These are phyloP conservation scores for Cryomyces antarcticus DNA, from an alignment of 495 filamentous ascomycete genomes.

Conservation along the genomic window DNA sequence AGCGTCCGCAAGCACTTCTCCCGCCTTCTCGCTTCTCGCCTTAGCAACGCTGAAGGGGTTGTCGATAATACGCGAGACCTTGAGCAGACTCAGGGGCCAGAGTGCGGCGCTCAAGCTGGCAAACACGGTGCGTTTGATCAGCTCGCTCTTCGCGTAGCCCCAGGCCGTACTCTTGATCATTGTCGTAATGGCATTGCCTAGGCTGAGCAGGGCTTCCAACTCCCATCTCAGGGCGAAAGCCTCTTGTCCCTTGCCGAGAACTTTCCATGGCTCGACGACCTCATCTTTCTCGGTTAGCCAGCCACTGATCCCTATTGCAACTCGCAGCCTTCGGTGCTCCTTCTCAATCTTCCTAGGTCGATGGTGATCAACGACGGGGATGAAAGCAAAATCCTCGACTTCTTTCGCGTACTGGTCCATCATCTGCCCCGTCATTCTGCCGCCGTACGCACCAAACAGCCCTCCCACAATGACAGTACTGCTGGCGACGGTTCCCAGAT, in stretches of 20 bases:
- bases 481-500: slow-evolving; percentile 59
- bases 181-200: slow-evolving; percentile 53
- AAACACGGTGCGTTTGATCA: slow-evolving; percentile 60
- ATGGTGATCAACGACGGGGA: slow-evolving; percentile 39
- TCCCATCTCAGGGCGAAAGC: slow-evolving; percentile 79
- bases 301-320: slow-evolving; percentile 66
- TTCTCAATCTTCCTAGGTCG: slow-evolving; percentile 17
- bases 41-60: slow-evolving; percentile 79
- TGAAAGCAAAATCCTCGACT: slow-evolving; percentile 73
- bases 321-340: slow-evolving; percentile 48
- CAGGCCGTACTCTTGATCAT: slow-evolving; percentile 61
- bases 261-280: slow-evolving; percentile 53
- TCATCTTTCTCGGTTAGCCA: slow-evolving; percentile 59
- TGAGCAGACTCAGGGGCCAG: slow-evolving; percentile 61
- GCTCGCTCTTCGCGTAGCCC: slow-evolving; percentile 54
- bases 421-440: slow-evolving; percentile 63
- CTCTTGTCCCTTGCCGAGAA: slow-evolving; percentile 47
- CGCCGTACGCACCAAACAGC: slow-evolving; percentile 79
- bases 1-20: slow-evolving; percentile 65
- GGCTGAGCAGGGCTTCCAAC: slow-evolving; percentile 49
- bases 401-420: slow-evolving; percentile 77
- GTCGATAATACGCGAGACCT: slow-evolving; percentile 63
- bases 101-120: slow-evolving; percentile 44
- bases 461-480: slow-evolving; percentile 60
- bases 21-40: slow-evolving; percentile 69